Evolutionary conservation across 768 basidiomycete species (phyloP), one percentile per base, ranked within the genome.

Genomic region (Trametes coccinea): DNA sequence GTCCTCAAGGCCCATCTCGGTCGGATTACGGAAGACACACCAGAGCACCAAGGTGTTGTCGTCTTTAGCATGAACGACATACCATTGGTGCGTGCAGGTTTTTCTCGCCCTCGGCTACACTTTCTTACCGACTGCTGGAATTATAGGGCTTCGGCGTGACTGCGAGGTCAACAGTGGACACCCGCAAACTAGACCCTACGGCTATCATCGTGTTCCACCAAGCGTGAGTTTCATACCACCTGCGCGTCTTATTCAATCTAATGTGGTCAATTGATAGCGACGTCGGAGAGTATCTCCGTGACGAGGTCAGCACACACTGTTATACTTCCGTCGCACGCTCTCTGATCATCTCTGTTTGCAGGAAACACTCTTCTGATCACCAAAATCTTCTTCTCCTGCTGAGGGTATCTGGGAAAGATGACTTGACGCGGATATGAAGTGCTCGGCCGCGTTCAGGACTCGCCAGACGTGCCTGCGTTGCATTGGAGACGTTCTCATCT

Each of bases 1-100:
- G 89, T 98, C 61, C 85, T 98, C 65, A 99, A 98, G 77, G 97
- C 97, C 8, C 97, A 99, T 76, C 80, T 99, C n/a, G 97, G 97
- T 16, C 84, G 96, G 61, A 98, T 98, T 73, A 98, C 97, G 50
- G 97, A 99, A 73, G 97, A 99, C 71, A 96, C 95, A 2, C 95
- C 96, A 10, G 97, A 99, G 71, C 96, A 99, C 72, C 97, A 98
- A 72, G 97, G 97, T 48, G 97, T 98, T 1, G 92, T 98, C 13
- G 87, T 98, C 29, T 98, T 85, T 79, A 95, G 87, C 72, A 98
- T 98, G 97, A 89, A 80, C 60, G 96, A 99, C 73, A 82, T 92
- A 30, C 97, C 97, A 64, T 76, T 99, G 61, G 95, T 96, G 70
- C 64, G 84, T 78, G n/a, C 49, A 22, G 3, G 34, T 37, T 11